Conservation (phyloP, 2,329 filamentous ascomycete species). For the Elsinoe necatrix region DNA sequence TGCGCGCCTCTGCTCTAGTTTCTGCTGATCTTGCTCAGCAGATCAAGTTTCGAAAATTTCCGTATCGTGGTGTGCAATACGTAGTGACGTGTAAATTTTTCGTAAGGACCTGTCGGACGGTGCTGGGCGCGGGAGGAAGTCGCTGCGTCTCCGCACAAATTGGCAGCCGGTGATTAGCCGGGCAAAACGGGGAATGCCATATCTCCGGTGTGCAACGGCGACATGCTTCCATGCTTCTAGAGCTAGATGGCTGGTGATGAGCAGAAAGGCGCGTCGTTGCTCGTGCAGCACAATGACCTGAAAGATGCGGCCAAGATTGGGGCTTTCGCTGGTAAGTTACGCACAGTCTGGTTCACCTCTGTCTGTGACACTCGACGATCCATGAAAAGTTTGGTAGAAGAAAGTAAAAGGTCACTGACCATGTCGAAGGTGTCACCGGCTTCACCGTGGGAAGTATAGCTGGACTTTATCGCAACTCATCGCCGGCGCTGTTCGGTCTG, state of each 20-base stretch:
- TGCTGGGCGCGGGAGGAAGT: constrained; percentile 1
- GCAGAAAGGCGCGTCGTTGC: not conserved
- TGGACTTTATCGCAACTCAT: constrained; percentile 53
- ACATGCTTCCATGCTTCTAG: not conserved
- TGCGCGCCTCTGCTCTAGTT: constrained; percentile 17
- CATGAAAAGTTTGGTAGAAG: not conserved
- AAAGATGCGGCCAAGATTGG: constrained; percentile 15
- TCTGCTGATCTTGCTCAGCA: constrained; percentile 8
- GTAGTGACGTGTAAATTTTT: constrained; percentile 12
- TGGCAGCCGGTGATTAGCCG: not conserved
- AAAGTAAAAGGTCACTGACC: not conserved
- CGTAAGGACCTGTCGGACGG: not conserved
- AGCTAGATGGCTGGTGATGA: not conserved
- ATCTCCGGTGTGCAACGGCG: not conserved
- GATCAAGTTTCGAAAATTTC: constrained; percentile 8
- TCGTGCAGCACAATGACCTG: not conserved
- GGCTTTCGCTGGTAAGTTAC: constrained; percentile 15
- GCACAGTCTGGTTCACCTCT: not conserved
- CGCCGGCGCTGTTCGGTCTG: constrained; percentile 60
- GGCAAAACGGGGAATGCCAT: not conserved
- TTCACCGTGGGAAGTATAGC: constrained; percentile 45
- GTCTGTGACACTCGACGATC: not conserved
- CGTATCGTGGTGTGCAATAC: not conserved
- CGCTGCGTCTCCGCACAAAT: constrained; percentile 3
- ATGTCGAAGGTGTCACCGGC: constrained; percentile 51